Conservation (phyloP, 2,329 filamentous ascomycete species). For the Cercospora berteroae region DNA sequence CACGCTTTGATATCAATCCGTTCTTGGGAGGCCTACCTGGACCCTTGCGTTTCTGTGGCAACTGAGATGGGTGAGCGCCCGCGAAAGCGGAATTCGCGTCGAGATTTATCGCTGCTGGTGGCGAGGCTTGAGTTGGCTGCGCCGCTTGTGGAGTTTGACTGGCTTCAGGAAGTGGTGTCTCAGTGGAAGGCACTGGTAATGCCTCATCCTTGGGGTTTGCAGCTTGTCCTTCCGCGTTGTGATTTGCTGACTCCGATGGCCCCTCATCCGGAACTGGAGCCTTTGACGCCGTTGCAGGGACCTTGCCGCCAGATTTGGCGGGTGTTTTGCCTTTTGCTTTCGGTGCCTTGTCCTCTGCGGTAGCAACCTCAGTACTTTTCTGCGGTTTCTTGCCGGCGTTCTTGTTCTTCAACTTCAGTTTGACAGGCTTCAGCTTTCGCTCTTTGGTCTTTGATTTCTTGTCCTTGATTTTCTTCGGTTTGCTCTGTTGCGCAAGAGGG, state of each 20-base stretch:
- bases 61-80: conserved; percentile 35
- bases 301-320: conserved; percentile 12
- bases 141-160: conserved; percentile 1
- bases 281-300: conserved; percentile 12
- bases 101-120: conserved; percentile 24
- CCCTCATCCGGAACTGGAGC: conserved; percentile 5
- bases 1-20: conserved; percentile 77
- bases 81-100: conserved; percentile 36
- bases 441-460: conserved; percentile 15
- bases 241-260: neutral
- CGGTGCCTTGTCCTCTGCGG: conserved; percentile 10
- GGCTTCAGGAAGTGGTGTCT: conserved; percentile 5
- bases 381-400: conserved; percentile 17
- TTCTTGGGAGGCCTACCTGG: conserved; percentile 81
- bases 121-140: conserved; percentile 15
- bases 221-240: conserved; percentile 10
- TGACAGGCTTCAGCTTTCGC: conserved; percentile 19
- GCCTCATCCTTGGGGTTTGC: conserved; percentile 26
- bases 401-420: conserved; percentile 20
- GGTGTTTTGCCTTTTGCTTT: conserved; percentile 12
- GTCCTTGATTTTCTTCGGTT: conserved; percentile 8
- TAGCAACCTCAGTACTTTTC: neutral
- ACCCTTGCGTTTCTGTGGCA: conserved; percentile 65
- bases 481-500: conserved; percentile 11
- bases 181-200: conserved; percentile 25